phyloP scores from a whole-genome alignment of 2,329 filamentous ascomycete species.

The Aspergillus ochraceoroseus region DNA sequence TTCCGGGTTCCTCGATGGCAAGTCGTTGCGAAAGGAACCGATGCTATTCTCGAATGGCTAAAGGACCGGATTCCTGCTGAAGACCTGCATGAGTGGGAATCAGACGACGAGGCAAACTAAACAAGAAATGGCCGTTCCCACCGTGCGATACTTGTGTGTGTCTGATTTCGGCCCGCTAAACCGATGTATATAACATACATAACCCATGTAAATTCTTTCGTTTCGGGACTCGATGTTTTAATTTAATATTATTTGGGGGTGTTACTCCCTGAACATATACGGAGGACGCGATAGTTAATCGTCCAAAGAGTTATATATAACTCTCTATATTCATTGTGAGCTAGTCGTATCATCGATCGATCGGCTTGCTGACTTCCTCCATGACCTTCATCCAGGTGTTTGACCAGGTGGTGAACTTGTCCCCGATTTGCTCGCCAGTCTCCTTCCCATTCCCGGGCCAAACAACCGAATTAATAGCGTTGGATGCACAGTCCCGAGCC shows the following conservation, averaged over 20 bases:
- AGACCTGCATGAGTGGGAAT: conserved; percentile 39
- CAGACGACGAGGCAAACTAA: conserved; percentile 20
- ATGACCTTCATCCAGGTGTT: conserved; percentile 51
- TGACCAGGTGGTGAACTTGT: conserved; percentile 78
- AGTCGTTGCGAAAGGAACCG: conserved; percentile 79
- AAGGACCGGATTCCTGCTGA: conserved; percentile 64
- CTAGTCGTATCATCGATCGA: conserved; percentile 17
- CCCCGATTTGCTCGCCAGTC: conserved; percentile 54
- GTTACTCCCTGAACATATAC: background rate
- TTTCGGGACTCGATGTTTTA: conserved; percentile 9
- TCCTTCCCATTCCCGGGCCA: conserved; percentile 67
- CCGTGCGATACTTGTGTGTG: too few species aligned
- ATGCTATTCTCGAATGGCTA: conserved; percentile 75
- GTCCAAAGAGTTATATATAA: too few species aligned
- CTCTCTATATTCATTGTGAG: background rate
- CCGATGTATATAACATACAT: background rate
- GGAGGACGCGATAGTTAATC: background rate
- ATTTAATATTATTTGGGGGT: background rate
- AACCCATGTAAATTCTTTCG: conserved; percentile 9
- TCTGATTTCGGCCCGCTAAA: background rate
- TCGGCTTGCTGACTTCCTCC: conserved; percentile 37
- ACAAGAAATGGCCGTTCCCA: conserved; percentile 14
- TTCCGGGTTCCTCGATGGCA: conserved; percentile 84
- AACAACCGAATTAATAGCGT: conserved; percentile 64
- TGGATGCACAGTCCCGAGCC: conserved; percentile 49